Percentiles rank a stretch among this genome's conserved stretches.
Evolutionary conservation across 169 alveolate genomes (phyloP).

Genomic region (Plasmodium gallinaceum): DNA sequence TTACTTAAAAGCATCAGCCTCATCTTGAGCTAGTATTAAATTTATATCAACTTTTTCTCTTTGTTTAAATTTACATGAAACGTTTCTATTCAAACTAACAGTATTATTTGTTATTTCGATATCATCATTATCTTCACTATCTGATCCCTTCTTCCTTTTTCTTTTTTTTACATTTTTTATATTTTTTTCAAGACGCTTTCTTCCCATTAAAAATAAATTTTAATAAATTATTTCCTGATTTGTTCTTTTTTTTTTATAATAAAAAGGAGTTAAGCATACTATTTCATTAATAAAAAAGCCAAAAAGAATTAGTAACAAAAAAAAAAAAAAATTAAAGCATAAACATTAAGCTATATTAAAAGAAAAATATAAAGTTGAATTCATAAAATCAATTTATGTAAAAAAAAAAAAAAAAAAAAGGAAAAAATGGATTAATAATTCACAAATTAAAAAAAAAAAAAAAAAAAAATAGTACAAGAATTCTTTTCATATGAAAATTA

Average conservation of each 20-base stretch:
- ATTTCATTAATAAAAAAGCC: no score
- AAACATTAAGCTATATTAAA: no score
- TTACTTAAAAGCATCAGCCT: constrained; percentile 84
- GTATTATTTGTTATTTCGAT: constrained; percentile 58
- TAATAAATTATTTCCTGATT: not conserved
- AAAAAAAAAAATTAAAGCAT: no score
- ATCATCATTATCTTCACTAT: constrained; percentile 68
- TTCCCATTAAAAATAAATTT: constrained; percentile 47
- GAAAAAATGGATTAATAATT: no score
- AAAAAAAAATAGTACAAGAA: no score
- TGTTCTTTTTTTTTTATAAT: not conserved
- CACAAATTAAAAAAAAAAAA: no score
- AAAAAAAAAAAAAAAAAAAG: no score
- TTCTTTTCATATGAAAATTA: no score
- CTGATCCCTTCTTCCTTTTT: constrained; percentile 69
- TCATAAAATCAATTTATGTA: no score
- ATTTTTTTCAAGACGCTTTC: constrained; percentile 40
- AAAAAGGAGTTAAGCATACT: no score
- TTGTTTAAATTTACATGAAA: constrained; percentile 72
- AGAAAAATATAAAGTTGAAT: no score
- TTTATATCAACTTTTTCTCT: constrained; percentile 83
- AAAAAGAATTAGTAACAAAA: no score
- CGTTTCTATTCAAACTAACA: constrained; percentile 48
- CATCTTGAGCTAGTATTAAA: constrained; percentile 84
- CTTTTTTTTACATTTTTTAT: constrained; percentile 43